These are phyloP conservation scores for Ganoderma lucidum DNA, from an alignment of 1,284 basidiomycete species.

Conservation along the genomic window DNA sequence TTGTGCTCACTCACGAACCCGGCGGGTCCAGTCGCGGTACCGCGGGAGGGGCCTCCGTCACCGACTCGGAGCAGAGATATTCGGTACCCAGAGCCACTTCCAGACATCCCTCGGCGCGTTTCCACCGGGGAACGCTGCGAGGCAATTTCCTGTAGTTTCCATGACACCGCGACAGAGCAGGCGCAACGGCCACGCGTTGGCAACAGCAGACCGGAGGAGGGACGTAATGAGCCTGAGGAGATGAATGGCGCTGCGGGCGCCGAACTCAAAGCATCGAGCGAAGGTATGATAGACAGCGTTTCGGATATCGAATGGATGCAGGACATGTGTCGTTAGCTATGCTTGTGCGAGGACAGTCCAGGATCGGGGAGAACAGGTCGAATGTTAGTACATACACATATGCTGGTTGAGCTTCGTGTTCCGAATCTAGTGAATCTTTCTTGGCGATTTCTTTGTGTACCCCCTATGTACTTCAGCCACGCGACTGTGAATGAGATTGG, in stretches of 20 bases:
- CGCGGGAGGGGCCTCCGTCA: neutral
- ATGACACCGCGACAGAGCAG: neutral
- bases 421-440: neutral
- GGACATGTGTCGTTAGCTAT: no score
- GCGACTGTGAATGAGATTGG: neutral
- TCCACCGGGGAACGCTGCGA: neutral
- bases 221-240: no score
- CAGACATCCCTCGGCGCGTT: neutral
- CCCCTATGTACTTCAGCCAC: neutral
- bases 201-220: no score
- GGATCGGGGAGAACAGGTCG: neutral
- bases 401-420: neutral
- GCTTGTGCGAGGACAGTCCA: neutral
- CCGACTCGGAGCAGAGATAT: neutral
- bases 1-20: constrained; percentile 1
- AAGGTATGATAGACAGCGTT: neutral
- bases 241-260: no score
- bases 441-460: neutral
- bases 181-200: neutral
- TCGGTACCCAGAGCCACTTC: neutral
- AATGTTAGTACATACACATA: neutral
- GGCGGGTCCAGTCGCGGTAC: neutral
- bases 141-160: neutral
- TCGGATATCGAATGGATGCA: neutral
- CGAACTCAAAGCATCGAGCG: no score